A percentile compares a stretch with the other conserved stretches of the same genome.
phyloP scores from a whole-genome alignment of 805 yeast genomes.

The Schwanniomyces yamadae region DNA sequence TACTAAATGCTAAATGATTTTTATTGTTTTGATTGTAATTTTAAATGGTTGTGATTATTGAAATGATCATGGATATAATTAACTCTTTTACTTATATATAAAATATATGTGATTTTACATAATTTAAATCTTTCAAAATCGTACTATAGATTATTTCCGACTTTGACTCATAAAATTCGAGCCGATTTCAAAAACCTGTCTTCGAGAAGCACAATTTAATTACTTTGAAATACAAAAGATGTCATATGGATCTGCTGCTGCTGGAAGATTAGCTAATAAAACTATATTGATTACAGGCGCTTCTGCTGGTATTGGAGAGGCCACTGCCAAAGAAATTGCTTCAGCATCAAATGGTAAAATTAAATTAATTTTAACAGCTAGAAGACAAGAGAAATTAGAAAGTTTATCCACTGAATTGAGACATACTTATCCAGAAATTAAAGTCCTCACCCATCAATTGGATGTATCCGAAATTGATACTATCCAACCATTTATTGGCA shows the following conservation, averaged over 20 bases:
- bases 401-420: constrained; percentile 48
- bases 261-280: constrained; percentile 77
- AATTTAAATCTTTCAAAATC: too few relatives aligned
- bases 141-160: too few relatives aligned
- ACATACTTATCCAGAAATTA: constrained; percentile 46
- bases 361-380: constrained; percentile 73
- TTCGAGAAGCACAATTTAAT: too few relatives aligned
- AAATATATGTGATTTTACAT: constrained; percentile 10
- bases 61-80: constrained; percentile 9
- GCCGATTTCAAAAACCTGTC: too few relatives aligned
- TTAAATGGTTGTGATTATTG: constrained; percentile 10
- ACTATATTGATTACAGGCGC: constrained; percentile 92
- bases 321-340: constrained; percentile 87
- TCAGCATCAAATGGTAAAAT: constrained; percentile 68
- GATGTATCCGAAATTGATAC: constrained; percentile 43
- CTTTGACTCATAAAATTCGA: too few relatives aligned
- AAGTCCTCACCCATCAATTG: constrained; percentile 58
- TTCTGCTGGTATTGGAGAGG: constrained; percentile 91
- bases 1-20: constrained; percentile 55
- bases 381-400: constrained; percentile 65
- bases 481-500: constrained; percentile 48
- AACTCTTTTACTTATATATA: constrained; percentile 7
- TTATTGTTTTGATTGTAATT: constrained; percentile 11
- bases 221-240: constrained; percentile 24
- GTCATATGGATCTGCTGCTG: constrained; percentile 74